phyloP scores from a whole-genome alignment of 805 yeast genomes.

The Candida caryicola region DNA sequence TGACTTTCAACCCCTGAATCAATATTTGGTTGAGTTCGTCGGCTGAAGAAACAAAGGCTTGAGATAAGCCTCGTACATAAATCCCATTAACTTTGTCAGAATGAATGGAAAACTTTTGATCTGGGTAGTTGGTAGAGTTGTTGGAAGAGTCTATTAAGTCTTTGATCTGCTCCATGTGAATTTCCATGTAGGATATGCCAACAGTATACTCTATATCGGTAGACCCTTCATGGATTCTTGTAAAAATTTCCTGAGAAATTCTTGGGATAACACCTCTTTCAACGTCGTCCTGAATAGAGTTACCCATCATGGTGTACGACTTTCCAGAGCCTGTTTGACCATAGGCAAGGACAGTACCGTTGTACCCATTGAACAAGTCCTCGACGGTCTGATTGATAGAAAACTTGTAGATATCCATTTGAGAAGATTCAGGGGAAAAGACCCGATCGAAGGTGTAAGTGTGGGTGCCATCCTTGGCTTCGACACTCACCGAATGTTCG shows the following conservation, averaged over 20 bases:
- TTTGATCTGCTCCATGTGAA: constrained; percentile 71
- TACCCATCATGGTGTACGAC: constrained; percentile 74
- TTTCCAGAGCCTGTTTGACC: constrained; percentile 83
- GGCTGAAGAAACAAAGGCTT: constrained; percentile 55
- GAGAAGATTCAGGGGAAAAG: constrained; percentile 51
- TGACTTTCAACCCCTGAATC: constrained; percentile 52
- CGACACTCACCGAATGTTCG: constrained; percentile 24
- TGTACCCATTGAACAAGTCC: constrained; percentile 71
- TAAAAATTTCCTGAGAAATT: constrained; percentile 63
- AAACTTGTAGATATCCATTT: constrained; percentile 56
- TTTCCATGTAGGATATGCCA: constrained; percentile 73
- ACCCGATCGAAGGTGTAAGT: constrained; percentile 64
- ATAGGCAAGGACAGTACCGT: constrained; percentile 73
- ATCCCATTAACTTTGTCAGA: constrained; percentile 65
- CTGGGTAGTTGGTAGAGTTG: constrained; percentile 6
- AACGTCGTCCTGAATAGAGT: constrained; percentile 22
- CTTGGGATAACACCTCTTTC: constrained; percentile 71
- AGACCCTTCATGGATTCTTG: constrained; percentile 45
- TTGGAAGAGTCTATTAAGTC: constrained; percentile 55
- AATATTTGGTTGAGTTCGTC: constrained; percentile 58
- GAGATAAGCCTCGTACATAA: constrained; percentile 67
- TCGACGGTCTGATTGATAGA: constrained; percentile 62
- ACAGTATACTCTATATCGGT: constrained; percentile 60
- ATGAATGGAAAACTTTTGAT: constrained; percentile 48
- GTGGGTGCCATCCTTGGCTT: constrained; percentile 24